phyloP scores from a whole-genome alignment of 2,329 filamentous ascomycete genomes.

The Pestalotiopsis sp. region DNA sequence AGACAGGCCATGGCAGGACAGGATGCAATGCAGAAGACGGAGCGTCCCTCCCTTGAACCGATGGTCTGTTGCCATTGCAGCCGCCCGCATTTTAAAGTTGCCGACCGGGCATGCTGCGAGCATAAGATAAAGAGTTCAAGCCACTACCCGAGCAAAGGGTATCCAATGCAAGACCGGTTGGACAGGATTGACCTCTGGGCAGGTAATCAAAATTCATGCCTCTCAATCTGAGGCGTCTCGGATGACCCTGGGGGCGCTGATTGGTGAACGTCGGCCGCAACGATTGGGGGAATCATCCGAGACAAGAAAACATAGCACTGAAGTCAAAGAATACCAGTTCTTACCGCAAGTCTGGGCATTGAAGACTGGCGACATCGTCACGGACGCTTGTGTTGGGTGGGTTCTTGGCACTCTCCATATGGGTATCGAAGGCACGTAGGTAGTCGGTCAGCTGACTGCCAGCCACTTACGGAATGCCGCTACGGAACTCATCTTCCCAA shows the following conservation, averaged over 20 bases:
- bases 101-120: neutral
- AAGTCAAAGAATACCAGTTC: neutral
- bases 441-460: neutral
- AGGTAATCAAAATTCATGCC: neutral
- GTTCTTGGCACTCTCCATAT: neutral
- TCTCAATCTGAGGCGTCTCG: neutral
- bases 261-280: neutral
- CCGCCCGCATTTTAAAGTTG: slow-evolving; percentile 10
- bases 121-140: slow-evolving; percentile 2
- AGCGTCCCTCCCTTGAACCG: neutral
- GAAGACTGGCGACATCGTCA: neutral
- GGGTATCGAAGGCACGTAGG: neutral
- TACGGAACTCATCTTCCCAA: neutral
- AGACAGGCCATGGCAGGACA: neutral
- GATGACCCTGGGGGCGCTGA: neutral
- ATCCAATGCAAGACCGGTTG: neutral
- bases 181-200: neutral
- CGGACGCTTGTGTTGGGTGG: neutral
- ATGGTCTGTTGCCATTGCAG: neutral
- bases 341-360: neutral
- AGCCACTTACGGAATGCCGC: neutral
- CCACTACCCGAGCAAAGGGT: neutral
- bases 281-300: neutral
- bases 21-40: neutral
- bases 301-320: neutral